These are phyloP conservation scores for Cucumis variabilis DNA, from an alignment of 331 rosid species.

Conservation along the genomic window DNA sequence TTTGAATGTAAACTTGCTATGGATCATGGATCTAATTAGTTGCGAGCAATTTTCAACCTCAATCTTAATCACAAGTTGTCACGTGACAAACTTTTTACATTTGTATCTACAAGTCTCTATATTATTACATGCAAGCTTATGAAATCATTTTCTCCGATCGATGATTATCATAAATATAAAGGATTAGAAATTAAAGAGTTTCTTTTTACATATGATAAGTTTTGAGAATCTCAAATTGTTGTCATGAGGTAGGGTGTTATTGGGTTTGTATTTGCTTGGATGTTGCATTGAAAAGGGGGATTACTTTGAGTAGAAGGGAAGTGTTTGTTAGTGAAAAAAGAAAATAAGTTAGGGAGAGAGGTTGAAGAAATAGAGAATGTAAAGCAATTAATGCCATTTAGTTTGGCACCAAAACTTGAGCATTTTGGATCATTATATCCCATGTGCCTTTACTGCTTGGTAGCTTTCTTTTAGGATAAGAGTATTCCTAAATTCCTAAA, in stretches of 20 bases:
- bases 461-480: constrained; percentile 16
- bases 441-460: constrained; percentile 4
- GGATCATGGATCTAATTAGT: no score
- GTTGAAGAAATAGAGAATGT: background rate
- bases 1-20: no score
- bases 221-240: background rate
- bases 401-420: constrained; percentile 17
- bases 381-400: background rate
- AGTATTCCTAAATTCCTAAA: background rate
- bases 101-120: no score
- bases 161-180: background rate
- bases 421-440: background rate
- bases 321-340: constrained; percentile 23
- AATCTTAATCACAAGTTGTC: no score
- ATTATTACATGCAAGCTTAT: background rate
- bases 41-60: no score
- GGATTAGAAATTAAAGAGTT: background rate
- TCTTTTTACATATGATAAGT: no score
- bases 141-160: no score
- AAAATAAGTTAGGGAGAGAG: constrained; percentile 1
- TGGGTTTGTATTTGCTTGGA: no score
- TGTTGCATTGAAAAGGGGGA: background rate
- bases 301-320: constrained; percentile 27
- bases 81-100: no score
- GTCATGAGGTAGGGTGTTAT: no score